Percentiles rank a stretch among this genome's conserved stretches.
These are phyloP conservation scores for Chrysosporium keratinophilum DNA, from an alignment of 2,329 filamentous ascomycete species.

Conservation along the genomic window DNA sequence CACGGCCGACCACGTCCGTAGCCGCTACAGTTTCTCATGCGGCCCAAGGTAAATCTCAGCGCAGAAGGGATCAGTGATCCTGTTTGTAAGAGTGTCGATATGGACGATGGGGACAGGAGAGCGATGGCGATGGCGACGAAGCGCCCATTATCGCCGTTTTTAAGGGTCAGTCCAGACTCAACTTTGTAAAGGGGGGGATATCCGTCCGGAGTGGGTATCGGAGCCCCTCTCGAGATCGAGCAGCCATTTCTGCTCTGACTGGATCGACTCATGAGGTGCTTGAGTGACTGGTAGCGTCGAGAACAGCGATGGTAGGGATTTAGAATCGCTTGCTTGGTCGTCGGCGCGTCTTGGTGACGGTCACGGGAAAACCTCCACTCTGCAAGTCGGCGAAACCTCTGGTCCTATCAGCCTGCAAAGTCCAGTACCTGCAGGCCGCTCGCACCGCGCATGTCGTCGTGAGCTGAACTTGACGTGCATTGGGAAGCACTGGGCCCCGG, in stretches of 20 bases:
- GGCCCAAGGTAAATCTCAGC: constrained; percentile 5
- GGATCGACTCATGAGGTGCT: not conserved
- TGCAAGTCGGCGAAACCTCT: not conserved
- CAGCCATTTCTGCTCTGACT: not conserved
- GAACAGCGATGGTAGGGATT: not conserved
- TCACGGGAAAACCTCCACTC: constrained; percentile 3
- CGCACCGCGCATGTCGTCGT: not conserved
- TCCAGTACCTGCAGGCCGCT: not conserved
- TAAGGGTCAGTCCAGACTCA: not conserved
- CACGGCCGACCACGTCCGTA: constrained; percentile 7
- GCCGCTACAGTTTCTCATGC: not conserved
- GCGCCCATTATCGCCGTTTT: not conserved
- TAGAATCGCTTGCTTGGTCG: not conserved
- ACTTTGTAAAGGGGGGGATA: not conserved
- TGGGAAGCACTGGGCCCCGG: not conserved
- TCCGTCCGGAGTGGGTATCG: not conserved
- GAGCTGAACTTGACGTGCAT: constrained; percentile 6
- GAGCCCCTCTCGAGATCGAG: not conserved
- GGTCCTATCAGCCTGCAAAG: not conserved
- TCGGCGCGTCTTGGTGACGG: not conserved
- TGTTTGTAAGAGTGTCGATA: not conserved
- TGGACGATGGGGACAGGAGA: not conserved
- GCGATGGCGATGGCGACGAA: not conserved
- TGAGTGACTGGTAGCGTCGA: not conserved
- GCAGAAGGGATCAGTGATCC: not conserved